Base-by-base conservation (phyloP, 805 yeast genomes). In the Wickerhamomyces tratensis region DNA sequence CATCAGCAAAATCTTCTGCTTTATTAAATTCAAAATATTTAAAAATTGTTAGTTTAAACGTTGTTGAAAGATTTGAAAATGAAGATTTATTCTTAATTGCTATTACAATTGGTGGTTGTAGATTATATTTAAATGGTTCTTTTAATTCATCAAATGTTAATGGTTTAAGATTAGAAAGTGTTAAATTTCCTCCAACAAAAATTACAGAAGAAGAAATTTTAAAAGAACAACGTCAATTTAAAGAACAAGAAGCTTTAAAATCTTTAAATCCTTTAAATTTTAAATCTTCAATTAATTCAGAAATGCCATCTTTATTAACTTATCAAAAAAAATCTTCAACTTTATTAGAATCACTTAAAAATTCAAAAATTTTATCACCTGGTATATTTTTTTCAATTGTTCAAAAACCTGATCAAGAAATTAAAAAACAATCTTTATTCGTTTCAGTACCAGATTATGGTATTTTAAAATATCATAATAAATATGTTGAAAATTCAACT, bases 361-460 rank as follows among this genome's bases (percentile, higher is more conserved):
- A 77, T 10, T 71, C 84, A 26, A 71, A 75, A 31, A 67, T 89
- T 11, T 68, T 86, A 30, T 78, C 94, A 20, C 96, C 96, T 1
- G 95, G 95, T n/a, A 79, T 87, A 5, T 89, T 79, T 53, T 70
- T 89, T 46, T 82, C 86, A 35, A 84, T 82, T 11, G 72, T 75
- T 41, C 65, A 46, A 10, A 56, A 56, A 39, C 49, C 49, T 14
- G 46, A 15, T 20, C 14, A 31, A 31, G 51, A 46, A 7, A 15
- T 42, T 3, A 40, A 48, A 13, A 55, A 59, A n/a, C 62, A 74
- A 46, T 72, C 73, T 42, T 61, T 86, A 25, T 87, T 84, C 58
- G 80, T 83, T 4, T 71, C 91, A 39, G 82, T 87, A 8, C 82
- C 93, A 7, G 96, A 93, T 60, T 81, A 86, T 54, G 96, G 96